Evolutionary conservation across 1,284 basidiomycete genomes (phyloP).

Genomic region (Trametes hirsuta): DNA sequence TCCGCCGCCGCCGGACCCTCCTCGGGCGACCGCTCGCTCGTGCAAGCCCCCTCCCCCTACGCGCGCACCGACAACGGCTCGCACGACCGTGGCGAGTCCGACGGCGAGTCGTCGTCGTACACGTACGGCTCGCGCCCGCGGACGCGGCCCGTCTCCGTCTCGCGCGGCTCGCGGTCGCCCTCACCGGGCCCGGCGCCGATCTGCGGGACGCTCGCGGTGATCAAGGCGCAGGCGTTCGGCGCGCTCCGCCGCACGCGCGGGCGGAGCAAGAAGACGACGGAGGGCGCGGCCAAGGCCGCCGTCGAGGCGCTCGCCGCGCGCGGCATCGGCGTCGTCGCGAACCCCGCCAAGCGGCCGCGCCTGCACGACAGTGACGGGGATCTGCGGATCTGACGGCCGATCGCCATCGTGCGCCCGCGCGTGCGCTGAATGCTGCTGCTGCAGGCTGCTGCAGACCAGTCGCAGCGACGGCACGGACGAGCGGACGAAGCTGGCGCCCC

Average conservation of each 20-base stretch:
- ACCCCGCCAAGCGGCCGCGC: constrained; percentile 60
- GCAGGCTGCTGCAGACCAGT: too few species aligned
- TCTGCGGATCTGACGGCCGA: constrained; percentile 42
- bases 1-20: constrained; percentile 50
- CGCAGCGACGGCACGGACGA: too few species aligned
- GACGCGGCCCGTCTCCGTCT: constrained; percentile 31
- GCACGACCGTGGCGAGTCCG: constrained; percentile 54
- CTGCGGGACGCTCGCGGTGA: constrained; percentile 81
- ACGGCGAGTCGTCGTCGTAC: constrained; percentile 52
- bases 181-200: constrained; percentile 66
- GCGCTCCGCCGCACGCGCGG: constrained; percentile 76
- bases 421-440: too few species aligned
- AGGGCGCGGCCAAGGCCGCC: constrained; percentile 74
- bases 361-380: constrained; percentile 54
- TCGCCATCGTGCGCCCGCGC: too few species aligned
- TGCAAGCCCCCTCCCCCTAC: constrained; percentile 54
- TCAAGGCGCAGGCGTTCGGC: constrained; percentile 86
- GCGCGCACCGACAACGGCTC: constrained; percentile 51
- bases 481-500: too few species aligned
- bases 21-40: constrained; percentile 49
- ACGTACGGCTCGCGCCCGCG: constrained; percentile 35
- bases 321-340: constrained; percentile 63
- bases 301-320: constrained; percentile 77
- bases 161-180: constrained; percentile 67
- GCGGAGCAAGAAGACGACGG: constrained; percentile 69